A percentile compares a stretch with the other conserved stretches of the same genome.
Evolutionary conservation across 2,329 filamentous ascomycete species (phyloP).

Genomic region (Cladophialophora chaetospira): DNA sequence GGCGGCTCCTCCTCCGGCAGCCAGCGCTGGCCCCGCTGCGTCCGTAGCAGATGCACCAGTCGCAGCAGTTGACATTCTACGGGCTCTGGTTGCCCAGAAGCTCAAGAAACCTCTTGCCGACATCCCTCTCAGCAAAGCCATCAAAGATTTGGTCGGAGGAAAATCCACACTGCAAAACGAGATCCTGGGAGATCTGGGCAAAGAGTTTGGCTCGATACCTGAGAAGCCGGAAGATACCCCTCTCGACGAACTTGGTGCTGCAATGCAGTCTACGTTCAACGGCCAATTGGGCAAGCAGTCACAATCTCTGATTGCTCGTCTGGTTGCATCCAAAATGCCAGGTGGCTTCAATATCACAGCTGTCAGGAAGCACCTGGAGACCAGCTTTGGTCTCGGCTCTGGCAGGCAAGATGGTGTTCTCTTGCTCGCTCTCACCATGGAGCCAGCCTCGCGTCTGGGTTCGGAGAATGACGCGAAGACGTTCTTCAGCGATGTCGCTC

Average conservation of each 20-base stretch:
- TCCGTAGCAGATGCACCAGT: slow-evolving; percentile 85
- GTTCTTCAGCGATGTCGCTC: slow-evolving; percentile 82
- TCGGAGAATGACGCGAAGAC: slow-evolving; percentile 89
- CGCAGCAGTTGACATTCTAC: slow-evolving; percentile 83
- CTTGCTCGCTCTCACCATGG: slow-evolving; percentile 86
- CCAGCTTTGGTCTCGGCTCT: slow-evolving; percentile 81
- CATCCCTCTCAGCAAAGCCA: slow-evolving; percentile 90
- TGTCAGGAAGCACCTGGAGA: slow-evolving; percentile 92
- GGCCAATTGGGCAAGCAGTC: slow-evolving; percentile 97
- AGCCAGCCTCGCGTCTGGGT: slow-evolving; percentile 83
- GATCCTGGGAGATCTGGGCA: slow-evolving; percentile 94
- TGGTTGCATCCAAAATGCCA: slow-evolving; percentile 99
- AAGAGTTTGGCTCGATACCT: slow-evolving; percentile 96
- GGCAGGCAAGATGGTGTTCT: slow-evolving; percentile 91
- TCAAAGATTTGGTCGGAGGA: slow-evolving; percentile 97
- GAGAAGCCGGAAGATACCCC: slow-evolving; percentile 98
- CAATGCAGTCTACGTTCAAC: slow-evolving; percentile 99
- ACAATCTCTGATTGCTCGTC: slow-evolving; percentile 83
- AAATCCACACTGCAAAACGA: slow-evolving; percentile 99
- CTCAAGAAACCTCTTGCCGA: slow-evolving; percentile 91
- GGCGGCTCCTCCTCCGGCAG: slow-evolving; percentile 60
- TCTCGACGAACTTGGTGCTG: slow-evolving; percentile 87
- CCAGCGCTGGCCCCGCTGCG: slow-evolving; percentile 80
- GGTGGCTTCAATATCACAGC: slow-evolving; percentile 98
- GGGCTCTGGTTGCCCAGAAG: slow-evolving; percentile 91